Evolutionary conservation across 345 rosid genomes (phyloP), one percentile per base, ranked within the genome.

Genomic region (Acer yangbiense): DNA sequence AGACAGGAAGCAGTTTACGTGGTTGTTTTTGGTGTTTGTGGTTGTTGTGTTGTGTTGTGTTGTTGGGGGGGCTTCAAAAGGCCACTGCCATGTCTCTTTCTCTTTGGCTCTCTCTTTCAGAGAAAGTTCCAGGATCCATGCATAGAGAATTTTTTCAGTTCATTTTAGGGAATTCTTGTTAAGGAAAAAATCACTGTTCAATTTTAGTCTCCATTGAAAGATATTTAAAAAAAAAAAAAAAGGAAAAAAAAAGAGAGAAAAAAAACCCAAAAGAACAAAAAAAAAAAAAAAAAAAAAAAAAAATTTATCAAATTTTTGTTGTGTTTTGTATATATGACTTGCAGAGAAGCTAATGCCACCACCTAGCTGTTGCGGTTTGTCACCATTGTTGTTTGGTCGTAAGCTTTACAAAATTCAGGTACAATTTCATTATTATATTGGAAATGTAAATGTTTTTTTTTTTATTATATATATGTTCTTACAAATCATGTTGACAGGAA

Each of bases 321-420:
- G 18, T 50, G 55, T 50, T 54, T 54, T 16, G 18, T 64, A 32
- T 71, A 64, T 18, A 82, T 83, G 48, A 84, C 43, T 71, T 68
- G 41, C 66, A 70, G 78, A 79, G 63, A 67, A 71, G 74, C 46
- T 21, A 88, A 88, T 90, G 89, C 23, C 83, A 61, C 70, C 79
- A 69, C 79, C 82, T 50, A 72, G 75, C 73, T 82, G 85, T 68
- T 88, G 84, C n/a, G 86, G 86, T 48, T 71, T 85, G 29, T 77
- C 76, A 58, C 86, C 88, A 44, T 84, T 86, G 82, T 35, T 86
- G 67, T 84, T 83, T 16, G 85, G 86, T 77, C 85, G 86, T 73
- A 89, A 80, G 78, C 65, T 82, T 23, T 77, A 81, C 79, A 73
- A 81, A 71, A 79, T 76, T 74, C 87, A 90, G 91, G 94, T 82